These are phyloP conservation scores for Boletus speciosus DNA, from an alignment of 768 basidiomycete species.

Conservation along the genomic window DNA sequence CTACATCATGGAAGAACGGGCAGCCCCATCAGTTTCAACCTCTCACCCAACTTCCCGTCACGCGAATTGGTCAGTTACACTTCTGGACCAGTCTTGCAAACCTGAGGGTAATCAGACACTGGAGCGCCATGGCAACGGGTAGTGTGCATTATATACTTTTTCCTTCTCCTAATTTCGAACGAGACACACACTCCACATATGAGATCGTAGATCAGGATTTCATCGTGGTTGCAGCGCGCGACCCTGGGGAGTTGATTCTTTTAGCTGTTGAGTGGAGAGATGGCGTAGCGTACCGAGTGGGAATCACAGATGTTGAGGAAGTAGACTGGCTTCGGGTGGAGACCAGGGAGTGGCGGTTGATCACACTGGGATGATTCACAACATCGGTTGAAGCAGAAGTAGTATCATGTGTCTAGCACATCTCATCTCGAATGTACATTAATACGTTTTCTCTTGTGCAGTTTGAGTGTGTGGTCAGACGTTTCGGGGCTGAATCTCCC, in stretches of 20 bases:
- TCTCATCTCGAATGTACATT: not conserved
- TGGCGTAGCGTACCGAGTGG: constrained; percentile 12
- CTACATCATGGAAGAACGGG: not conserved
- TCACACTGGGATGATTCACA: constrained; percentile 4
- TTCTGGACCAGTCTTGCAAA: constrained; percentile 16
- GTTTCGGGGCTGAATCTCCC: not conserved
- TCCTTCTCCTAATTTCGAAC: not conserved
- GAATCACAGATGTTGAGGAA: not conserved
- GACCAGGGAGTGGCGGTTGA: constrained; percentile 9
- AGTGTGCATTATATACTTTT: not conserved
- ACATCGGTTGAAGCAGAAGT: not conserved
- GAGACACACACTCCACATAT: not conserved
- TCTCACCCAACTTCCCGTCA: not conserved
- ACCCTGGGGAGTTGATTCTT: not conserved
- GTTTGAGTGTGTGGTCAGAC: not conserved
- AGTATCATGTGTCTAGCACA: not conserved
- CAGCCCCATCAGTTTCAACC: not conserved
- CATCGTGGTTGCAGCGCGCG: constrained; percentile 1
- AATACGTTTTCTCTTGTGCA: not conserved
- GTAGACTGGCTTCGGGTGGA: constrained; percentile 1
- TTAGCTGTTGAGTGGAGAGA: constrained; percentile 15
- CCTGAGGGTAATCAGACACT: not conserved
- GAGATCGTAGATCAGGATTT: constrained; percentile 9
- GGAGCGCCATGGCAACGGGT: fast-evolving
- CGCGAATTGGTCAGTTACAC: constrained; percentile 1